phyloP scores from a whole-genome alignment of 2,329 filamentous ascomycete species.

The Cryoendolithus antarcticus region DNA sequence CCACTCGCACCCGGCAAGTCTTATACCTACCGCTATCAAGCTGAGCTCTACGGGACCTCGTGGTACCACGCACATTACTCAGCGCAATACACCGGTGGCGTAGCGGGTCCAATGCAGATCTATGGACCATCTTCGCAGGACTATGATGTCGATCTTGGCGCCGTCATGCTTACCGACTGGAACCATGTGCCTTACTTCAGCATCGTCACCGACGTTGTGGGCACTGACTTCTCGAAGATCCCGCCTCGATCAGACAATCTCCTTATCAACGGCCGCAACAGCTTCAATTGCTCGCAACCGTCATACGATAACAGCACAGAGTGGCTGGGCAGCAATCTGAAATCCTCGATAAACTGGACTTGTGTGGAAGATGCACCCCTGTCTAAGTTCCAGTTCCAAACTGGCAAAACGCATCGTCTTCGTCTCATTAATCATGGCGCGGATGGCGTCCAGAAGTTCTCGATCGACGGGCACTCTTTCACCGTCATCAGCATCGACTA shows the following conservation, averaged over 20 bases:
- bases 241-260: slow-evolving; percentile 16
- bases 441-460: slow-evolving; percentile 30
- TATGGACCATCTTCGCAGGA: slow-evolving; percentile 16
- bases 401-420: slow-evolving; percentile 30
- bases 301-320: slow-evolving; percentile 10
- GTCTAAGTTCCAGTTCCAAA: slow-evolving; percentile 27
- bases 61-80: slow-evolving; percentile 28
- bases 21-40: slow-evolving; percentile 29
- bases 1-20: slow-evolving; percentile 29
- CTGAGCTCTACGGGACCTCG: slow-evolving; percentile 23
- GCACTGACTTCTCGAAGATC: slow-evolving; percentile 8
- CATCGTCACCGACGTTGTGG: slow-evolving; percentile 9
- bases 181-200: slow-evolving; percentile 23
- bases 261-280: slow-evolving; percentile 24
- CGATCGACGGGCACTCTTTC: slow-evolving; percentile 32
- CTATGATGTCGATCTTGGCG: slow-evolving; percentile 21
- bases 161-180: slow-evolving; percentile 21
- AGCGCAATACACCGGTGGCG: slow-evolving; percentile 17
- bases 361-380: slow-evolving; percentile 16
- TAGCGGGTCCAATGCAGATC: slow-evolving; percentile 19
- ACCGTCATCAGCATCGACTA: slow-evolving; percentile 32
- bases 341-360: slow-evolving; percentile 6
- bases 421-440: slow-evolving; percentile 32
- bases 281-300: slow-evolving; percentile 18
- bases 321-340: slow-evolving; percentile 9